Evolutionary conservation across 305 asterid species (phyloP), one percentile per base, ranked within the genome.

Genomic region (Galium porrigens): DNA sequence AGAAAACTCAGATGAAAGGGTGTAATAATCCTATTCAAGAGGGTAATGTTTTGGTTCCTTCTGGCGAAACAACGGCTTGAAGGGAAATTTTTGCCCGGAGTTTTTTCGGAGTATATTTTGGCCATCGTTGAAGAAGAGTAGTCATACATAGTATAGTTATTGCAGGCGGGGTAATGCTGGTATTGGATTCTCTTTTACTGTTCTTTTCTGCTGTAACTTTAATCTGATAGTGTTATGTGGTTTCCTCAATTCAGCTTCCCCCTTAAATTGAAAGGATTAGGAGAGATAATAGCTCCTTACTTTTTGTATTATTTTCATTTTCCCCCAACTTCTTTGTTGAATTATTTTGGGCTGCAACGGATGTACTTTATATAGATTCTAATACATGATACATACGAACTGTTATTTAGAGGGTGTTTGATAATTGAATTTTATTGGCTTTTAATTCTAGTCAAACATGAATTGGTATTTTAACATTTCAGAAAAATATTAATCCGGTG

Each of bases 11-110:
- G 4, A 72, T 61, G 37, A 77, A 80, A 75, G 71, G 71, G 44
- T 85, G 82, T 67, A 84, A 83, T 67, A 84, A 82, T 77, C 90
- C 90, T 48, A 69, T 76, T 49, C 80, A 80, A 8, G 96, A 87
- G 18, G 95, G 86, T 69, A 86, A 61, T 58, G 81, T 76, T 27
- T 77, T 82, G 6, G 85, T 81, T 68, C 68, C 89, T 61, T 80
- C 86, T 6, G 77, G 87, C 32, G 88, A 80, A 79, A 83, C 87
- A 39, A 70, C 86, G 3, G 84, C 78, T 42, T 84, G 83, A 83
- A 67, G 65, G 46, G 39, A 30, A 8, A 17, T 67, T 49, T 51
- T 33, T 1, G 1, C 4, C 25, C 44, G 53, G 44, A 39, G 14
- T 39, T 39, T 55, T 60, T 36, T 27, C 4, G 6, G 7, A 52